These are phyloP conservation scores for Umbelopsis sp. DNA, from an alignment of 371 early-diverging fungal species.

Conservation along the genomic window DNA sequence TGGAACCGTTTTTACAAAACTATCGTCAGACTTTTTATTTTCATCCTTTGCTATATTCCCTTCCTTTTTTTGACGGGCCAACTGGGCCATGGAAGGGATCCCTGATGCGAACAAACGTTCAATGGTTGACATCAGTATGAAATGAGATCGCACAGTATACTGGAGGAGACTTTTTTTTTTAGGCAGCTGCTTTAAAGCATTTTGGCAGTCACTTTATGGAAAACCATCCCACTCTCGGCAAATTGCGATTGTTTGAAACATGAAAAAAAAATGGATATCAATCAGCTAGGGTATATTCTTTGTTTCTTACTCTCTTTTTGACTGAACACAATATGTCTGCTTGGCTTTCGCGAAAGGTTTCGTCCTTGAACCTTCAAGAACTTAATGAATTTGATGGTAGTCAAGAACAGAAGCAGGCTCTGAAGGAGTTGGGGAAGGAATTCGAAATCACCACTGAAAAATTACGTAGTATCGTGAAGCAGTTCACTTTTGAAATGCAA, in stretches of 20 bases:
- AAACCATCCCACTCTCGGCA: background rate
- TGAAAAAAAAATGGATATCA: background rate
- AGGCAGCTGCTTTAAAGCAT: too few relatives aligned
- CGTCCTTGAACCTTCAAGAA: conserved; percentile 1
- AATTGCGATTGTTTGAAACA: conserved; percentile 4
- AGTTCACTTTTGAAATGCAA: conserved; percentile 5
- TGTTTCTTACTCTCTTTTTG: background rate
- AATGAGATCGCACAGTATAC: too few relatives aligned
- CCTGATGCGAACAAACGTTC: conserved; percentile 7
- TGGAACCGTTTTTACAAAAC: background rate
- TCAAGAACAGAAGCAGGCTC: conserved; percentile 13
- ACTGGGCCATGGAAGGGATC: conserved; percentile 4
- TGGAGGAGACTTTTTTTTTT: too few relatives aligned
- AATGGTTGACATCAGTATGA: background rate
- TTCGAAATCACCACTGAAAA: conserved; percentile 14
- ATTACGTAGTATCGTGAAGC: conserved; percentile 4
- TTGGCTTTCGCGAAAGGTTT: conserved; percentile 10
- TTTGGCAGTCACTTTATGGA: too few relatives aligned
- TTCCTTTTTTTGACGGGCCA: conserved; percentile 3
- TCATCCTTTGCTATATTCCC: background rate
- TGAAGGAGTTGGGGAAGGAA: conserved; percentile 4
- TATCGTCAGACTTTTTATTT: background rate
- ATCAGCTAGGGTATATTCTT: background rate
- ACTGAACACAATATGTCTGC: background rate
- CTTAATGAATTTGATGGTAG: background rate